These are phyloP conservation scores for Spathaspora girioi DNA, from an alignment of 805 yeast genomes.

Conservation along the genomic window DNA sequence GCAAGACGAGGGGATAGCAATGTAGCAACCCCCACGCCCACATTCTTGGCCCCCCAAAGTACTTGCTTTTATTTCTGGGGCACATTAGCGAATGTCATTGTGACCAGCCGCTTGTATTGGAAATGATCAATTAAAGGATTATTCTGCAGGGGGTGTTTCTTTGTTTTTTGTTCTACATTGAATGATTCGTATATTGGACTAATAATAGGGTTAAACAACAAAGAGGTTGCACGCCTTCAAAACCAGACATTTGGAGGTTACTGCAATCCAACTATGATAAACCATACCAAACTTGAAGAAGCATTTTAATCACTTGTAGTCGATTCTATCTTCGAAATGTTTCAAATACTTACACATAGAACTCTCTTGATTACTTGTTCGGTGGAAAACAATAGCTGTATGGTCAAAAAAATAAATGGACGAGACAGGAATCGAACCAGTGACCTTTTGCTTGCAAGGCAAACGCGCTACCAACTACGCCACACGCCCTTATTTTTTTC, in stretches of 20 bases:
- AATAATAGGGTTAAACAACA: too few species aligned
- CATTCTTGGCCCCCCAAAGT: neutral
- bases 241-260: too few species aligned
- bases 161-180: too few species aligned
- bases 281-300: too few species aligned
- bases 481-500: slow-evolving; percentile 50
- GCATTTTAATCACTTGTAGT: too few species aligned
- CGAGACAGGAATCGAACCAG: slow-evolving; percentile 73
- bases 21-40: neutral
- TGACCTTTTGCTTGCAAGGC: slow-evolving; percentile 75
- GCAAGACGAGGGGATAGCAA: neutral
- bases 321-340: too few species aligned
- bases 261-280: too few species aligned
- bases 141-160: neutral
- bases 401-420: slow-evolving; percentile 36
- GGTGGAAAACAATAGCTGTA: too few species aligned
- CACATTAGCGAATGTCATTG: neutral
- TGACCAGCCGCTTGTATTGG: neutral
- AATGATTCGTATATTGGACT: too few species aligned
- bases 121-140: neutral
- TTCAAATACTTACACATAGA: too few species aligned
- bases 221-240: too few species aligned
- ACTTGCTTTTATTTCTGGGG: neutral
- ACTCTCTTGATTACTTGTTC: too few species aligned
- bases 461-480: slow-evolving; percentile 79